phyloP scores from a whole-genome alignment of 176 grass and related monocot species.

The Themeda triandra region DNA sequence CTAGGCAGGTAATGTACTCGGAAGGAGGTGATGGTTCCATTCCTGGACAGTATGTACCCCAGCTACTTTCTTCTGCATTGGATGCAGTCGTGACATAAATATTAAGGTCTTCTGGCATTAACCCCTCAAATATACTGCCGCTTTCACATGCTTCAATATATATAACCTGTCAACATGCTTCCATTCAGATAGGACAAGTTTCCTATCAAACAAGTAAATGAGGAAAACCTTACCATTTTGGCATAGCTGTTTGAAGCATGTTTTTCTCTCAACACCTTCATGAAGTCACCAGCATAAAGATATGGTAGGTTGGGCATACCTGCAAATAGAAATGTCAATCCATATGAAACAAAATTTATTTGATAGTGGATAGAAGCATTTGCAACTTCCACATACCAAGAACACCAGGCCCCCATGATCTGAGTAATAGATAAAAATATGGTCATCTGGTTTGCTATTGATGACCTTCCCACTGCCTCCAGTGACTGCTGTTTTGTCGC shows the following conservation, averaged over 20 bases:
- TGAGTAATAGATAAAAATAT: constrained; percentile 94
- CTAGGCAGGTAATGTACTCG: constrained; percentile 73
- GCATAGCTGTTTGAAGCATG: constrained; percentile 78
- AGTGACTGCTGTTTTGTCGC: constrained; percentile 64
- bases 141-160: constrained; percentile 95
- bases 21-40: constrained; percentile 54
- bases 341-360: neutral
- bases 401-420: constrained; percentile 96
- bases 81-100: constrained; percentile 87
- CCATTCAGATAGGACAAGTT: neutral
- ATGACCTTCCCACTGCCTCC: constrained; percentile 92
- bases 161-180: constrained; percentile 56
- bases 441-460: constrained; percentile 70
- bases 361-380: neutral
- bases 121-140: constrained; percentile 88
- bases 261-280: constrained; percentile 70
- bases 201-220: neutral
- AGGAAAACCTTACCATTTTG: constrained; percentile 63
- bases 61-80: constrained; percentile 77
- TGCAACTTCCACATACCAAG: constrained; percentile 50
- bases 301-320: constrained; percentile 83
- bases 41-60: constrained; percentile 87
- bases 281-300: constrained; percentile 79
- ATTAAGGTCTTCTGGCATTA: constrained; percentile 73
- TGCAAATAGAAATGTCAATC: constrained; percentile 25